A percentile compares a stretch with the other conserved stretches of the same genome.
These are phyloP conservation scores for Candida ovalis DNA, from an alignment of 805 yeast species.

Conservation along the genomic window DNA sequence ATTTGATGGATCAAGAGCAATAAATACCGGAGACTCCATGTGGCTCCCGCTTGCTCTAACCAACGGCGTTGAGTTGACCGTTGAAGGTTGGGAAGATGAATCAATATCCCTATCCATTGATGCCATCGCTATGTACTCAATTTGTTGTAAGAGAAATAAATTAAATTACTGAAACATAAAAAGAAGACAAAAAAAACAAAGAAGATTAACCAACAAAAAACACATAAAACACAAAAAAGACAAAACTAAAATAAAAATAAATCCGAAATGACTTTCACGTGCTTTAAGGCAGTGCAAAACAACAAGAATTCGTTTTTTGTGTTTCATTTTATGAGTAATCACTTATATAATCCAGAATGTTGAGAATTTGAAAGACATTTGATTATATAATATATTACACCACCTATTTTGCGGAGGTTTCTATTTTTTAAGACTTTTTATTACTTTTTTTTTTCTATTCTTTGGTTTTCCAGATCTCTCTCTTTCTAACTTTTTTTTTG, in stretches of 20 bases:
- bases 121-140: too few species aligned
- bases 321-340: too few species aligned
- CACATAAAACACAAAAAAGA: background rate
- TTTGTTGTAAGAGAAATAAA: background rate
- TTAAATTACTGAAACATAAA: too few species aligned
- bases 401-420: too few species aligned
- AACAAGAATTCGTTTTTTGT: too few species aligned
- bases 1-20: constrained; percentile 8
- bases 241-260: background rate
- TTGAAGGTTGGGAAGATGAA: constrained; percentile 6
- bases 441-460: background rate
- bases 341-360: too few species aligned
- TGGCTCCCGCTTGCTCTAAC: background rate
- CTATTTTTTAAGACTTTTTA: too few species aligned
- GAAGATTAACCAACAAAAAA: too few species aligned
- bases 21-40: constrained; percentile 11
- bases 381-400: too few species aligned
- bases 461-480: background rate
- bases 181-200: background rate
- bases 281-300: background rate
- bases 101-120: constrained; percentile 1
- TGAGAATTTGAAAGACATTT: too few species aligned
- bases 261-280: background rate
- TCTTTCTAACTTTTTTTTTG: background rate
- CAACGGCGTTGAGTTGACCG: constrained; percentile 11